phyloP scores from a whole-genome alignment of 768 basidiomycete species.

The Auriscalpium vulgare region DNA sequence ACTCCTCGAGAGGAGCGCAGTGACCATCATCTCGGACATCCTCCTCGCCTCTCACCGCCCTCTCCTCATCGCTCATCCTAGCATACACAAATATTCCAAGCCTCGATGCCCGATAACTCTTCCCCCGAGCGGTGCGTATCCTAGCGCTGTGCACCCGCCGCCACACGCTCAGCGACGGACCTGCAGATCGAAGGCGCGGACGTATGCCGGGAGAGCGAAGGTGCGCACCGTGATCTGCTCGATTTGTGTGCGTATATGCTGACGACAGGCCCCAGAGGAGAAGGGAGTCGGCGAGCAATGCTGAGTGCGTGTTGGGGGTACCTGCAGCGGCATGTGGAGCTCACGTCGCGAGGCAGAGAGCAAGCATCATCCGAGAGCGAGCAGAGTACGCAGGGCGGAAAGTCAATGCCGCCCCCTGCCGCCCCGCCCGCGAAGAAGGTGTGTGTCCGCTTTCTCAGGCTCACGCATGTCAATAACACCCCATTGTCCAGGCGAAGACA shows the following conservation, averaged over 20 bases:
- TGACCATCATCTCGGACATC: too few relatives aligned
- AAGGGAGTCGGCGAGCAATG: neutral
- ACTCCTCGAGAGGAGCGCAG: too few relatives aligned
- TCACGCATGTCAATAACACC: neutral
- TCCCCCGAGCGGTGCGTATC: too few relatives aligned
- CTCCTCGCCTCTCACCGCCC: too few relatives aligned
- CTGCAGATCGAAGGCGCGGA: neutral
- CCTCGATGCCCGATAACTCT: too few relatives aligned
- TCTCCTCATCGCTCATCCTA: too few relatives aligned
- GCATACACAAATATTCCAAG: too few relatives aligned
- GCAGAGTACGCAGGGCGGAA: neutral
- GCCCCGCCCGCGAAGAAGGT: neutral
- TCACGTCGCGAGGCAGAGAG: neutral
- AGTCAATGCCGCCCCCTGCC: neutral
- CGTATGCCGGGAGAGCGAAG: slow-evolving; percentile 6
- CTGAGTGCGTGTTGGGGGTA: neutral
- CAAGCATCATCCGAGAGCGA: neutral
- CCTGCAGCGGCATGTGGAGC: neutral
- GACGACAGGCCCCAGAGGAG: neutral
- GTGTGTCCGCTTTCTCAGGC: neutral
- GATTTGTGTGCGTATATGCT: neutral
- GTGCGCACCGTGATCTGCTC: neutral
- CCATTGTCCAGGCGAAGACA: neutral
- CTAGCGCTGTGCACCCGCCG: too few relatives aligned
- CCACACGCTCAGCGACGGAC: neutral